These are phyloP conservation scores for Leucocoprinus birnbaumii DNA, from an alignment of 768 basidiomycete genomes.

Conservation along the genomic window DNA sequence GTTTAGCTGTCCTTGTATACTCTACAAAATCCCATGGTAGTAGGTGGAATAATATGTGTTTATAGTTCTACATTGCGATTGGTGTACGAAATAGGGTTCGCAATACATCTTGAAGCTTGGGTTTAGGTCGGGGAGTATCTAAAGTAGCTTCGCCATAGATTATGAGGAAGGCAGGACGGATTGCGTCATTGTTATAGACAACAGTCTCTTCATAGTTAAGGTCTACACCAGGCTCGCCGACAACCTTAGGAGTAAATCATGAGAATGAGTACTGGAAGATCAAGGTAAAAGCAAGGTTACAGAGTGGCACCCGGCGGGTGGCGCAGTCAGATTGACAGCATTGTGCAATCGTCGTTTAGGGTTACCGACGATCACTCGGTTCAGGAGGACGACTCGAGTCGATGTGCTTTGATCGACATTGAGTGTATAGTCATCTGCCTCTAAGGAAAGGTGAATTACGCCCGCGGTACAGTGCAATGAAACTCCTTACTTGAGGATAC, in stretches of 20 bases:
- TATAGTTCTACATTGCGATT: constrained; percentile 32
- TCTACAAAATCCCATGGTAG: background rate
- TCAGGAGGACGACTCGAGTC: constrained; percentile 52
- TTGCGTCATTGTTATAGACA: constrained; percentile 63
- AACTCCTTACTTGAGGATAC: constrained; percentile 59
- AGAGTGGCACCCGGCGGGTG: constrained; percentile 62
- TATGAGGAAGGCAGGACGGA: constrained; percentile 64
- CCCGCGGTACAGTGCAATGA: constrained; percentile 1
- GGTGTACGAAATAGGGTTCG: constrained; percentile 47
- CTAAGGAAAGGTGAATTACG: constrained; percentile 31
- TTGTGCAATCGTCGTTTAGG: constrained; percentile 48
- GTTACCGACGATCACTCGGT: constrained; percentile 63
- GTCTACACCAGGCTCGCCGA: constrained; percentile 61
- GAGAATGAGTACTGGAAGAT: background rate
- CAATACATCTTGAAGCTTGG: constrained; percentile 31
- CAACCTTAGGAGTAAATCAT: constrained; percentile 44
- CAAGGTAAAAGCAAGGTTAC: constrained; percentile 26
- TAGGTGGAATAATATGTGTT: background rate
- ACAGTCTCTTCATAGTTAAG: constrained; percentile 71
- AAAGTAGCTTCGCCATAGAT: constrained; percentile 45
- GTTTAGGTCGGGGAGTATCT: constrained; percentile 19
- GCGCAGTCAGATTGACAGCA: constrained; percentile 41
- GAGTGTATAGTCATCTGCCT: constrained; percentile 62
- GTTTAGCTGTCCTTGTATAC: background rate
- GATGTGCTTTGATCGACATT: constrained; percentile 39